phyloP scores from a whole-genome alignment of 805 yeast species.

The Ogataea haglerorum region DNA sequence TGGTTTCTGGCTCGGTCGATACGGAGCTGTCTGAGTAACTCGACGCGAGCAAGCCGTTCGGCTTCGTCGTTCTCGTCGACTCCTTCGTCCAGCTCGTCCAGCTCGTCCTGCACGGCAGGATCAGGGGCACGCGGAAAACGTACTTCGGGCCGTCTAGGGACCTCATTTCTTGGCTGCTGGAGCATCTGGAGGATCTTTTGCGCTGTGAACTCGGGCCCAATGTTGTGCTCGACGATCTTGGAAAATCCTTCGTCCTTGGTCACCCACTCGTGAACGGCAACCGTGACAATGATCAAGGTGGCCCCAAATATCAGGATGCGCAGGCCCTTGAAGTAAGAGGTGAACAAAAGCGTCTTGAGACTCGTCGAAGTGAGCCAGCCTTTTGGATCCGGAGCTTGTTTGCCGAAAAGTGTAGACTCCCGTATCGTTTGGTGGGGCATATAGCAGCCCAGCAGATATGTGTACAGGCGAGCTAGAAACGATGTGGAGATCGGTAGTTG shows the following conservation, averaged over 20 bases:
- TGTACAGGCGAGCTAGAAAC: slow-evolving; percentile 48
- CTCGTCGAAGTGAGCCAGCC: slow-evolving; percentile 4
- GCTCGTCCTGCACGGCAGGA: not conserved
- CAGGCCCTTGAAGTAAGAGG: slow-evolving; percentile 19
- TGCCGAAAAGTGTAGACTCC: slow-evolving; percentile 41
- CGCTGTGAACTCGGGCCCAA: slow-evolving; percentile 54
- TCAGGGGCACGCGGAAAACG: slow-evolving; percentile 22
- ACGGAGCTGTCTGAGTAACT: not conserved
- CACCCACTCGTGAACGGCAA: slow-evolving; percentile 58
- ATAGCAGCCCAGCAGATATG: slow-evolving; percentile 54
- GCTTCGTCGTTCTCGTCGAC: not conserved
- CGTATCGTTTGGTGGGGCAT: slow-evolving; percentile 39
- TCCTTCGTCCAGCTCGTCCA: not conserved
- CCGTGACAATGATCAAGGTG: slow-evolving; percentile 18
- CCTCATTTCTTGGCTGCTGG: slow-evolving; percentile 10
- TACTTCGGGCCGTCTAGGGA: not conserved
- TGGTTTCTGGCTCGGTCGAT: not conserved
- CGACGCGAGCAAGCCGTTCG: not conserved
- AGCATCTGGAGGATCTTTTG: slow-evolving; percentile 27
- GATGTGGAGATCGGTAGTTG: slow-evolving; percentile 62
- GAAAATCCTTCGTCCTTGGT: slow-evolving; percentile 65
- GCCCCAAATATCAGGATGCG: slow-evolving; percentile 20
- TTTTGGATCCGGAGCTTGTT: slow-evolving; percentile 9
- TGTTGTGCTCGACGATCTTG: slow-evolving; percentile 52
- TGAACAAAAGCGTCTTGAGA: slow-evolving; percentile 4